Evolutionary conservation across 345 rosid genomes (phyloP).

Genomic region (Populus simonii): DNA sequence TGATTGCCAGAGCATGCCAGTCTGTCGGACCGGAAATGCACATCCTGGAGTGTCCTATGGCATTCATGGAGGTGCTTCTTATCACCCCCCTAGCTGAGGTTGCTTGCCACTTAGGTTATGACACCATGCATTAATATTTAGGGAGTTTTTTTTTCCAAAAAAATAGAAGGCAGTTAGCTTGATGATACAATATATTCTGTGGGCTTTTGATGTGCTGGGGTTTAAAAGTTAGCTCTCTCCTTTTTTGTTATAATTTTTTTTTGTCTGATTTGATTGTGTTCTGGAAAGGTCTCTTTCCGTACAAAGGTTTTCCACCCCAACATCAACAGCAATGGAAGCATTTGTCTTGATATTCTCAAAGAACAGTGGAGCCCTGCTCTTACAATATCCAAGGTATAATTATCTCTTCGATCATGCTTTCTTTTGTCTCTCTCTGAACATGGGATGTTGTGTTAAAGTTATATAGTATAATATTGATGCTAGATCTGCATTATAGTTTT

Average conservation of each 20-base stretch:
- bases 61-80: neutral
- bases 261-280: neutral
- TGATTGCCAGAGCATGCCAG: neutral
- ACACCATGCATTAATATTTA: neutral
- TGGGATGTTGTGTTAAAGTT: neutral
- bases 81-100: neutral
- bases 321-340: constrained; percentile 28
- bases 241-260: neutral
- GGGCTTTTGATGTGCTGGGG: neutral
- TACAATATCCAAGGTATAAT: constrained; percentile 17
- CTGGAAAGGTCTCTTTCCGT: constrained; percentile 22
- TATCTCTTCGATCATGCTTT: neutral
- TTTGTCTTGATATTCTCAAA: constrained; percentile 23
- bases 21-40: neutral
- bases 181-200: neutral
- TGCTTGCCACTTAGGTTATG: neutral
- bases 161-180: neutral
- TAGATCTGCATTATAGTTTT: neutral
- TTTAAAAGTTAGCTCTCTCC: neutral
- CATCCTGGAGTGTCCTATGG: neutral
- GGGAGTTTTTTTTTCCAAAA: neutral
- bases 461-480: neutral
- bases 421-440: neutral
- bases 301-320: constrained; percentile 24
- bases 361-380: constrained; percentile 25